Conservation (phyloP, 306 rosid genomes). For the Citrullus mucosospermus region DNA sequence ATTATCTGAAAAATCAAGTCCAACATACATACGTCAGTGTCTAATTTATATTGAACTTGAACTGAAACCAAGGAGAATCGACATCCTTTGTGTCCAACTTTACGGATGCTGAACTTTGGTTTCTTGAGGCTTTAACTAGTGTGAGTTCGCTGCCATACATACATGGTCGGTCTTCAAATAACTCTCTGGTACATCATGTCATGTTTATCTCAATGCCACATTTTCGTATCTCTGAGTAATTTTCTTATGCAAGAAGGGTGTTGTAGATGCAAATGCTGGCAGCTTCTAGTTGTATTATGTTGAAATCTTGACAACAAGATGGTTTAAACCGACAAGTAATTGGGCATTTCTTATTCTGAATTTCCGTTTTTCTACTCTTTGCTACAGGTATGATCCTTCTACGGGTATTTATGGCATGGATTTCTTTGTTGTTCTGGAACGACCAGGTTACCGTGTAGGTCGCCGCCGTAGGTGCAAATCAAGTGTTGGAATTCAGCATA, state of each 20-base stretch:
- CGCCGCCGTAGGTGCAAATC: constrained; percentile 47
- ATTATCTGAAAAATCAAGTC: background rate
- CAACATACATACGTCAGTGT: background rate
- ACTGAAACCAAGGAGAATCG: background rate
- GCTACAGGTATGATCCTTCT: constrained; percentile 39
- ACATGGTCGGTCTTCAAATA: background rate
- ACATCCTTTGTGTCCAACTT: background rate
- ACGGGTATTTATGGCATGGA: constrained; percentile 64
- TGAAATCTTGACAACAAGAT: background rate
- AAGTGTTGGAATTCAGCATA: constrained; percentile 42
- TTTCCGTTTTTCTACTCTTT: background rate
- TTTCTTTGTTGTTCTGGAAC: constrained; percentile 38
- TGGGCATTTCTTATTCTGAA: background rate
- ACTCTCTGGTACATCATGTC: background rate
- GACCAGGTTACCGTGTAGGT: constrained; percentile 49
- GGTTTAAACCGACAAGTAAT: background rate
- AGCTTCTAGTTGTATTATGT: background rate
- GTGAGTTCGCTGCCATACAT: background rate
- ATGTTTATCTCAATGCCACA: background rate
- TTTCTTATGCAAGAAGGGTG: background rate
- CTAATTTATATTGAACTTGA: background rate
- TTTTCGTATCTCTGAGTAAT: background rate
- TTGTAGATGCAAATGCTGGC: background rate
- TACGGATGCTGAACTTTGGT: background rate
- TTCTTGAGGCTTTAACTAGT: background rate